Evolutionary conservation across 78 protist genomes (phyloP), one percentile per base, ranked within the genome.

Genomic region (Cavenderia fasciculata): DNA sequence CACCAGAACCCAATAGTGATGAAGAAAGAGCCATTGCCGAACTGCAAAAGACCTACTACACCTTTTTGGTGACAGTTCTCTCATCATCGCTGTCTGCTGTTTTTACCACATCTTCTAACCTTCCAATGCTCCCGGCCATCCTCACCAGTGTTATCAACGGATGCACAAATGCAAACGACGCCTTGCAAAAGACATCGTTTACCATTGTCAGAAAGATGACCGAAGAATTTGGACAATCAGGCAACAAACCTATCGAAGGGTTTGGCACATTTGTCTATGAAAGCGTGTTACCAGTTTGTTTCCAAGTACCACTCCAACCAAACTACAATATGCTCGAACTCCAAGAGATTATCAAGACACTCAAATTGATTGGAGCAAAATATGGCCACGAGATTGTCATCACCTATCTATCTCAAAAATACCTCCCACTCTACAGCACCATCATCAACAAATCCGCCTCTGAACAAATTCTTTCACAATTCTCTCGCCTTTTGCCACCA

Each of bases 211-310:
- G 61, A 29, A 65, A 44, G 29, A 34, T 82, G 61, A 68, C 68
- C 16, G 90, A 82, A 7, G 90, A 82, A 25, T 82, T 44, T 19
- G 23, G 69, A 8, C 90, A 31, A 29, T 76, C 79, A 57, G 90
- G 90, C 25, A 23, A 31, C 5, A 74, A 82, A 41, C 52, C 56
- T 1, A 40, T 82, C 4, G 52, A 43, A 38, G 90, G 90, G 7
- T 82, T 82, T 38, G 49, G 16, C 19, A 66, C 29, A 25, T 65
- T 82, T 43, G 29, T 82, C 3, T 82, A 68, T 27, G 73, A 57
- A 19, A 76, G 68, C 21, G 44, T 82, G 7, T 27, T 82, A 5
- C 90, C 90, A 2, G 4, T 68, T 10, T 82, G 76, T 23, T 82
- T 82, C 40, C 78, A 82, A 31, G 78, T 57, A n/a, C 78, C 78